These are phyloP conservation scores for Aspergillus nanangensis DNA, from an alignment of 495 filamentous ascomycete species.

Conservation along the genomic window DNA sequence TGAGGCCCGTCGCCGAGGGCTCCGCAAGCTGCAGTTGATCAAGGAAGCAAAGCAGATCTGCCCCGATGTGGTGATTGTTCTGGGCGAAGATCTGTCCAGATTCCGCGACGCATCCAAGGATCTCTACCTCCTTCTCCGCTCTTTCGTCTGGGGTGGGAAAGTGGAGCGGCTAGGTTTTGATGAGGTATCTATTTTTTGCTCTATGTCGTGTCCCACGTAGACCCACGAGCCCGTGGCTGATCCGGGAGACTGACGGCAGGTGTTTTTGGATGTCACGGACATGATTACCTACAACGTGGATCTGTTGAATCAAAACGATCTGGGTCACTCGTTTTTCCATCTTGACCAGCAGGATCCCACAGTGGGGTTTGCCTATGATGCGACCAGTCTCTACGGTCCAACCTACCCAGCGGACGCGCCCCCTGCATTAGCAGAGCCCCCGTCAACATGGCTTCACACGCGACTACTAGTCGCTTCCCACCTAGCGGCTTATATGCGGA, in stretches of 20 bases:
- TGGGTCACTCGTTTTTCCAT: conserved; percentile 71
- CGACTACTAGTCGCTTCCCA: conserved; percentile 69
- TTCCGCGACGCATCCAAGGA: conserved; percentile 84
- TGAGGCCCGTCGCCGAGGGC: conserved; percentile 69
- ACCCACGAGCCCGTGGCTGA: no score
- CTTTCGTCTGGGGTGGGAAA: conserved; percentile 67
- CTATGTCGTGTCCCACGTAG: conserved; percentile 17
- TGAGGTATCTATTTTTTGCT: conserved; percentile 46
- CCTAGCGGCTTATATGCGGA: conserved; percentile 66
- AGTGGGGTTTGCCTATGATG: conserved; percentile 73
- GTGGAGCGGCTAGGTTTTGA: conserved; percentile 84
- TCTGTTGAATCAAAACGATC: conserved; percentile 61
- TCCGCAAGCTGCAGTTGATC: conserved; percentile 81
- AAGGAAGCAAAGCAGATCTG: conserved; percentile 74
- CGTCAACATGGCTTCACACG: conserved; percentile 30
- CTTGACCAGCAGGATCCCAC: conserved; percentile 73
- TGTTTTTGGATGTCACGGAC: conserved; percentile 75
- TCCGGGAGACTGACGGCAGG: no score
- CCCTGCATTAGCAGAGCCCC: not conserved
- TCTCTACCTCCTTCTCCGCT: conserved; percentile 64
- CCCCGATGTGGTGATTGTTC: conserved; percentile 78
- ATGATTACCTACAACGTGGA: conserved; percentile 74
- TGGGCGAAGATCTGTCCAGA: conserved; percentile 80
- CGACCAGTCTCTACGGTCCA: conserved; percentile 54
- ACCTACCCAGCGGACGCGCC: conserved; percentile 39